These are phyloP conservation scores for Backusella morwellensis DNA, from an alignment of 192 early-diverging fungal genomes.

Conservation along the genomic window DNA sequence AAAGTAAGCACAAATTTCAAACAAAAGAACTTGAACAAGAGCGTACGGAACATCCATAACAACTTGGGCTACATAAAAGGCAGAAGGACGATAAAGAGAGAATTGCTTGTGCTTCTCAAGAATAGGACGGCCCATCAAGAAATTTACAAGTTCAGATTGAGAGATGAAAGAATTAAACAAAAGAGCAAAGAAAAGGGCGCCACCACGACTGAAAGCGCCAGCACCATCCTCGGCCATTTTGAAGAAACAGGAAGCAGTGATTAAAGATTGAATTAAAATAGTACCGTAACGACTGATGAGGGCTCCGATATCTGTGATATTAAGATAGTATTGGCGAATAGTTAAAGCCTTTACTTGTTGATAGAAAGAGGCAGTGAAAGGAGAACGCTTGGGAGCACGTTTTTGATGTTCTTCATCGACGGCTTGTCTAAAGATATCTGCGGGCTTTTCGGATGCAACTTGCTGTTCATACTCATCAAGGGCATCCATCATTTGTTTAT, in stretches of 20 bases:
- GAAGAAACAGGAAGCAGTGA: conserved; percentile 72
- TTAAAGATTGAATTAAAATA: conserved; percentile 59
- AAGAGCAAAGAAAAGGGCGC: conserved; percentile 68
- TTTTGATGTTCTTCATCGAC: conserved; percentile 57
- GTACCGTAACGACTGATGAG: conserved; percentile 57
- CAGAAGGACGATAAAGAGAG: conserved; percentile 63
- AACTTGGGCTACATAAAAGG: conserved; percentile 54
- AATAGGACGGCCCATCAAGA: conserved; percentile 69
- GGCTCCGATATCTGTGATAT: conserved; percentile 49
- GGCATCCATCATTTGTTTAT: conserved; percentile 35
- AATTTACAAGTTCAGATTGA: conserved; percentile 65
- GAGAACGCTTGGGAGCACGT: conserved; percentile 45
- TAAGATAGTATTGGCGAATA: conserved; percentile 62
- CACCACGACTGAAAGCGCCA: conserved; percentile 80
- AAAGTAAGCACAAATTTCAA: conserved; percentile 57
- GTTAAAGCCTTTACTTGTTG: conserved; percentile 61
- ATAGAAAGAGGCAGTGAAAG: conserved; percentile 64
- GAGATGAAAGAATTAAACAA: conserved; percentile 55
- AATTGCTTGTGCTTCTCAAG: conserved; percentile 78
- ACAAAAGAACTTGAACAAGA: conserved; percentile 45
- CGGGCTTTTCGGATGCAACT: conserved; percentile 17
- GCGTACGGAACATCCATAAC: conserved; percentile 51
- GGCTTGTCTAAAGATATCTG: conserved; percentile 41
- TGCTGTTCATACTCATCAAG: conserved; percentile 44
- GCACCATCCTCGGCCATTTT: conserved; percentile 48